These are phyloP conservation scores for Leccinellum luteum DNA, from an alignment of 768 basidiomycete genomes.

Conservation along the genomic window DNA sequence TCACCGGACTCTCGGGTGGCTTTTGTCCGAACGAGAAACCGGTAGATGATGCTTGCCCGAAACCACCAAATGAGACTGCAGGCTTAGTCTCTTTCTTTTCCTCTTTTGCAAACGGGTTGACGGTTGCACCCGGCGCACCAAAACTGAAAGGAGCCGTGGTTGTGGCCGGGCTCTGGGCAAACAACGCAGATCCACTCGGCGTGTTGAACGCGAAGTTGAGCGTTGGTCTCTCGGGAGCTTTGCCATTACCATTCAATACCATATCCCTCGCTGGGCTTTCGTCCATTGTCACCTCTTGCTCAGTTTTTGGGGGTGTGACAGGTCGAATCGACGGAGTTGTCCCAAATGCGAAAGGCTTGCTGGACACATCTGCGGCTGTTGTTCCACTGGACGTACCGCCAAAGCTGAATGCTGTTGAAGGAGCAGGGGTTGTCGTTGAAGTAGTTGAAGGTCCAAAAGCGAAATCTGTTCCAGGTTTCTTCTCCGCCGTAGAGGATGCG, in stretches of 20 bases:
- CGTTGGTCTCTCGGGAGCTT: conserved; percentile 40
- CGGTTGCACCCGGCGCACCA: conserved; percentile 23
- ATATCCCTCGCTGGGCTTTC: conserved; percentile 74
- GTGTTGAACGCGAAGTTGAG: conserved; percentile 49
- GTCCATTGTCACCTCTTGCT: conserved; percentile 75
- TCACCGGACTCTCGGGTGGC: conserved; percentile 37
- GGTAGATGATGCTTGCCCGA: conserved; percentile 42
- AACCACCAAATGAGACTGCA: conserved; percentile 43
- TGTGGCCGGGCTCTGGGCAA: conserved; percentile 34
- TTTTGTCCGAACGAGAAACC: conserved; percentile 50
- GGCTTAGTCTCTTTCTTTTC: conserved; percentile 44
- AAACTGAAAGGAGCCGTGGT: conserved; percentile 35
- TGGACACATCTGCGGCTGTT: conserved; percentile 42
- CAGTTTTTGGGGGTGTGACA: conserved; percentile 64
- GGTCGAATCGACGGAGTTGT: conserved; percentile 42
- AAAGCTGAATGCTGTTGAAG: conserved; percentile 45
- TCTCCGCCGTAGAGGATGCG: conserved; percentile 34
- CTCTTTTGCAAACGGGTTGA: conserved; percentile 52
- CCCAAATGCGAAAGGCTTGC: conserved; percentile 57
- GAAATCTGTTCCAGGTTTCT: conserved; percentile 40
- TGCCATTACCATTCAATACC: conserved; percentile 38
- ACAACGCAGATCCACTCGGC: conserved; percentile 35
- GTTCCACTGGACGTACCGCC: conserved; percentile 36
- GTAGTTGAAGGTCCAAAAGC: conserved; percentile 41
- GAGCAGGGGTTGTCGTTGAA: conserved; percentile 31